Evolutionary conservation across 306 rosid genomes (phyloP).

Genomic region (Dicorynia guianensis): DNA sequence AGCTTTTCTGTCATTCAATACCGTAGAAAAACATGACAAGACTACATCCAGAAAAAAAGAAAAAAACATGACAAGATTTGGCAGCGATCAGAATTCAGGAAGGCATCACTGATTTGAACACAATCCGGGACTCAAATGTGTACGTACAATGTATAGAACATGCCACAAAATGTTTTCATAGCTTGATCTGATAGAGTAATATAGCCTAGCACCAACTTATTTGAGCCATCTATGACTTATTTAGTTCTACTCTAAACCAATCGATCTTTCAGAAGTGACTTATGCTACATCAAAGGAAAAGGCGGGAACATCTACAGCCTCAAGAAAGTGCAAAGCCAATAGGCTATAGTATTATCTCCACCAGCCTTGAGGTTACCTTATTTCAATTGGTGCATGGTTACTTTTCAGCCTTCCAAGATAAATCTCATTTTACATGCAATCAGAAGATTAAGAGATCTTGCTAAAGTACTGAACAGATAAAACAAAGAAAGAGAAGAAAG

Average conservation of each 20-base stretch:
- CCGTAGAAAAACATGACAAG: not conserved
- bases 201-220: not conserved
- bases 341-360: not conserved
- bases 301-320: constrained; percentile 16
- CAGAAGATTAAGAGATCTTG: constrained; percentile 31
- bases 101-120: not conserved
- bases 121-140: not conserved
- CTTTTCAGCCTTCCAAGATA: constrained; percentile 16
- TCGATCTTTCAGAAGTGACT: constrained; percentile 17
- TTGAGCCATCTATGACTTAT: constrained; percentile 5
- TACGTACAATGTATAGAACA: not conserved
- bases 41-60: no score
- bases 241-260: not conserved
- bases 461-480: constrained; percentile 33
- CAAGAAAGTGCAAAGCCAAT: constrained; percentile 11
- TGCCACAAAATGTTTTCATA: constrained; percentile 25
- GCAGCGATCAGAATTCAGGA: not conserved
- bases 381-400: not conserved
- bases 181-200: constrained; percentile 5
- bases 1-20: not conserved
- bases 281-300: constrained; percentile 8
- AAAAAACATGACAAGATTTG: not conserved
- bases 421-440: constrained; percentile 27
- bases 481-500: constrained; percentile 18
- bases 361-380: not conserved